A percentile compares a stretch with the other conserved stretches of the same genome.
Conservation (phyloP, 2,329 filamentous ascomycete genomes). For the Fusarium robinianum region DNA sequence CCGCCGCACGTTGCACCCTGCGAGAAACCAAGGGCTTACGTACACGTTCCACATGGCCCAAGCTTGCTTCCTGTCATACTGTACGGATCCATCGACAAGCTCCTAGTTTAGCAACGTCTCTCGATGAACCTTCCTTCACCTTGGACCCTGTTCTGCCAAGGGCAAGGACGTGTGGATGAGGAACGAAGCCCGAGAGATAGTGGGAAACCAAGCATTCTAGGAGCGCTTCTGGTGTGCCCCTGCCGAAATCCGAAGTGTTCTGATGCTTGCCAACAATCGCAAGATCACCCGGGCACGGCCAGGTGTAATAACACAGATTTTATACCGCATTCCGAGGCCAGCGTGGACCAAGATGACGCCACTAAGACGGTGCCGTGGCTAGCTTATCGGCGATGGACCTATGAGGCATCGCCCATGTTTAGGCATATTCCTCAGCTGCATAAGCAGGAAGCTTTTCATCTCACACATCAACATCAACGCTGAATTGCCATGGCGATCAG, state of each 20-base stretch:
- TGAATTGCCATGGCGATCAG: slow-evolving; percentile 8
- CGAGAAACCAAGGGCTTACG: slow-evolving; percentile 29
- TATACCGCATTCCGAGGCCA: slow-evolving; percentile 13
- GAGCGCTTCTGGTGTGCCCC: not conserved
- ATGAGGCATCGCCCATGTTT: not conserved
- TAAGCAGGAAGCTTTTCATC: no score
- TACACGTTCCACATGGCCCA: slow-evolving; percentile 33
- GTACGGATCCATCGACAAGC: slow-evolving; percentile 13
- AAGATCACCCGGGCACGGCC: slow-evolving; percentile 10
- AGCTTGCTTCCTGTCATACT: slow-evolving; percentile 9
- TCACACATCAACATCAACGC: no score
- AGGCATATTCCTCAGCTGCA: no score
- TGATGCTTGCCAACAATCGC: slow-evolving; percentile 4
- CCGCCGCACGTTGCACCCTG: slow-evolving; percentile 19
- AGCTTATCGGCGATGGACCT: not conserved
- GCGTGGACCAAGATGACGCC: slow-evolving; percentile 28
- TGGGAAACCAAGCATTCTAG: no score
- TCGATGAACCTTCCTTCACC: slow-evolving; percentile 3
- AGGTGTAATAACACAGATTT: slow-evolving; percentile 11
- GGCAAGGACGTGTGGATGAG: no score
- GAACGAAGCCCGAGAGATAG: no score
- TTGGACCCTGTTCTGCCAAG: no score
- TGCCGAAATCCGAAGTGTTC: not conserved
- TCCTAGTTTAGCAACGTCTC: slow-evolving; percentile 16
- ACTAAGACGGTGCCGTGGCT: slow-evolving; percentile 10